These are phyloP conservation scores for Ustulina deusta DNA, from an alignment of 2,329 filamentous ascomycete genomes.

Conservation along the genomic window DNA sequence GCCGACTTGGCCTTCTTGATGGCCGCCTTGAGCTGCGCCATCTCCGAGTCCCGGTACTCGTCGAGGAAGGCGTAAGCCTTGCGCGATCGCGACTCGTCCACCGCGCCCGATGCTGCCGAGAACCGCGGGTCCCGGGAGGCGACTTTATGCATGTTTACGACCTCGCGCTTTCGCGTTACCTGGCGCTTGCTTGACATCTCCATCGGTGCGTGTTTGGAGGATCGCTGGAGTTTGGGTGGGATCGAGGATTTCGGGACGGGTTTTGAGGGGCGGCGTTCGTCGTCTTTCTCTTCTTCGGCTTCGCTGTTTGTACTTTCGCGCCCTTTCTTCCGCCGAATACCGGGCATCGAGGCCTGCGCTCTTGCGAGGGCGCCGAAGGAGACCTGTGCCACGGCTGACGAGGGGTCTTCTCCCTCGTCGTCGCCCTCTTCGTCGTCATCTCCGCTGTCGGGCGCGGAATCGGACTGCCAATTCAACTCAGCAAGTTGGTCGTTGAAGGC, in stretches of 20 bases:
- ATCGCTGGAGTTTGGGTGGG: slow-evolving; percentile 57
- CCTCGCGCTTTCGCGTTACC: slow-evolving; percentile 83
- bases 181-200: slow-evolving; percentile 85
- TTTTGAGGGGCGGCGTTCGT: slow-evolving; percentile 46
- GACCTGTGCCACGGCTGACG: slow-evolving; percentile 68
- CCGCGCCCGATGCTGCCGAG: slow-evolving; percentile 69
- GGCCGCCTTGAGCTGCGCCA: slow-evolving; percentile 76
- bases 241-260: slow-evolving; percentile 47
- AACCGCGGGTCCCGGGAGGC: slow-evolving; percentile 86
- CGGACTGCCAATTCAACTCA: slow-evolving; percentile 34
- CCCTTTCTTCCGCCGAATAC: slow-evolving; percentile 45
- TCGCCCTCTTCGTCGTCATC: slow-evolving; percentile 53
- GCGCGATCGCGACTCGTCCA: slow-evolving; percentile 69
- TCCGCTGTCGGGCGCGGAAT: slow-evolving; percentile 43
- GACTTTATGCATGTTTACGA: slow-evolving; percentile 69
- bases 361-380: slow-evolving; percentile 92
- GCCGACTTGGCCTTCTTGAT: slow-evolving; percentile 66
- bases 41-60: slow-evolving; percentile 86
- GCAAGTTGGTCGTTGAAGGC: neutral
- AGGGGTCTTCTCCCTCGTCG: slow-evolving; percentile 51
- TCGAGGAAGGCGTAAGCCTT: slow-evolving; percentile 89
- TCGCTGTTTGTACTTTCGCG: slow-evolving; percentile 45
- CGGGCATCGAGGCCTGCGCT: slow-evolving; percentile 78
- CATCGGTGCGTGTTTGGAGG: slow-evolving; percentile 89
- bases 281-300: slow-evolving; percentile 46